Evolutionary conservation across 2,329 filamentous ascomycete genomes (phyloP).

Genomic region (Pseudopithomyces chartarum): DNA sequence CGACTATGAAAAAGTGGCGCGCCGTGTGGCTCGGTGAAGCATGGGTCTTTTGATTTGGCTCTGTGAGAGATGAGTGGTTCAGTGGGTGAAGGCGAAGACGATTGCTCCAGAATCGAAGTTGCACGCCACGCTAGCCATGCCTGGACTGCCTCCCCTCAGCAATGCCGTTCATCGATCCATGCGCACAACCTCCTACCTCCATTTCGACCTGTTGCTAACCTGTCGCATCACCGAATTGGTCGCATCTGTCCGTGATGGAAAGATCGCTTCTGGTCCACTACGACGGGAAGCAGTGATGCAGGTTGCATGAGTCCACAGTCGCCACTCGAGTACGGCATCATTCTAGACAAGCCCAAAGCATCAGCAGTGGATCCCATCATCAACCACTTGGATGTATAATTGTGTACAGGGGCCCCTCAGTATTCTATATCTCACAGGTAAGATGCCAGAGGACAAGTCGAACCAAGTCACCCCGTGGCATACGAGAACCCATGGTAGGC

Average conservation of each 20-base stretch:
- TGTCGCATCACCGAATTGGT: not conserved
- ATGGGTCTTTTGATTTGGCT: constrained; percentile 37
- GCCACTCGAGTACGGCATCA: not conserved
- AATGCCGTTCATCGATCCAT: not conserved
- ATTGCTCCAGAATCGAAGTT: constrained; percentile 30
- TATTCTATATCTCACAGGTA: too few relatives aligned
- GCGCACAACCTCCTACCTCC: not conserved
- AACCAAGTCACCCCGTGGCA: too few relatives aligned
- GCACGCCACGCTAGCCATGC: constrained; percentile 11
- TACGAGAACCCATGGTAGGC: too few relatives aligned
- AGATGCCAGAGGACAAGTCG: too few relatives aligned
- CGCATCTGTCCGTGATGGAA: not conserved
- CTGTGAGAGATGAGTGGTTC: constrained; percentile 32
- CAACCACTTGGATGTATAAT: not conserved
- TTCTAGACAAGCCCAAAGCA: not conserved
- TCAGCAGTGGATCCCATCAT: not conserved
- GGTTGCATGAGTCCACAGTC: not conserved
- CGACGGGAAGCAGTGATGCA: not conserved
- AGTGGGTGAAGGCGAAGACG: constrained; percentile 18
- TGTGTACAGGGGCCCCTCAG: too few relatives aligned
- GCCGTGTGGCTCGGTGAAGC: constrained; percentile 20
- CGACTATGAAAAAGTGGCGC: constrained; percentile 18
- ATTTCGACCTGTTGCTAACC: not conserved
- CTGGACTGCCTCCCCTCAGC: not conserved
- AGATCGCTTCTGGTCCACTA: not conserved